Evolutionary conservation across 2,329 filamentous ascomycete genomes (phyloP).

Genomic region (Xylaria sp.): DNA sequence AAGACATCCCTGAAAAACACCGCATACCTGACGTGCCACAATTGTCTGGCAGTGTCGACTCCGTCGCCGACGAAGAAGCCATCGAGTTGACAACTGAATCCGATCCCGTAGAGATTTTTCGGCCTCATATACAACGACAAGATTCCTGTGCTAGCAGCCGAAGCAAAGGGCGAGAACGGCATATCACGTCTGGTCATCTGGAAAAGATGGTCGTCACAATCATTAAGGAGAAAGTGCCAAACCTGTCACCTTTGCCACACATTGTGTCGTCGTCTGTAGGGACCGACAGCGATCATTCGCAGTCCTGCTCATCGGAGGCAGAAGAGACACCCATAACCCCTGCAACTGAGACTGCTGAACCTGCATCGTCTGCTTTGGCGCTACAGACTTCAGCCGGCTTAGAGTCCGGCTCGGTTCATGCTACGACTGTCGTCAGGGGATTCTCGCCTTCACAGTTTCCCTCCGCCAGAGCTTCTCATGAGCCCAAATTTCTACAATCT

Average conservation of each 20-base stretch:
- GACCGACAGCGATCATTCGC: conserved; percentile 59
- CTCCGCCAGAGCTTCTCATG: conserved; percentile 57
- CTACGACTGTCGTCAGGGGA: conserved; percentile 77
- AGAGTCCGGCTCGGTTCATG: conserved; percentile 44
- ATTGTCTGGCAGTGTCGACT: conserved; percentile 81
- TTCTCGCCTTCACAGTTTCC: conserved; percentile 79
- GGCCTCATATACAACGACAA: conserved; percentile 75
- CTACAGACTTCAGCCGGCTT: conserved; percentile 57
- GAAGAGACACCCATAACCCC: conserved; percentile 62
- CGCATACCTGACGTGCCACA: conserved; percentile 70
- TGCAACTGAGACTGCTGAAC: conserved; percentile 45
- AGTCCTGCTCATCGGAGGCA: conserved; percentile 58
- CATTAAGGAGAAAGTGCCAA: conserved; percentile 83
- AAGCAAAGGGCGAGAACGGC: conserved; percentile 79
- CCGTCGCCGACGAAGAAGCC: conserved; percentile 74
- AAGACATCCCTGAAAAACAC: conserved; percentile 58
- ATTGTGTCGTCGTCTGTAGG: conserved; percentile 52
- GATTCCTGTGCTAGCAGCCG: conserved; percentile 77
- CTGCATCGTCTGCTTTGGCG: conserved; percentile 39
- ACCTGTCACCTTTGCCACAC: conserved; percentile 64
- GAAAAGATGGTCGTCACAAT: conserved; percentile 96
- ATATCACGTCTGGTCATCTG: conserved; percentile 91
- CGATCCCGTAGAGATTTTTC: conserved; percentile 66
- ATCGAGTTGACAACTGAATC: conserved; percentile 67
- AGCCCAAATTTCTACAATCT: conserved; percentile 60